Percentiles rank a stretch among this genome's conserved stretches.
phyloP scores from a whole-genome alignment of 768 basidiomycete genomes.

The Flagelloscypha sp. region DNA sequence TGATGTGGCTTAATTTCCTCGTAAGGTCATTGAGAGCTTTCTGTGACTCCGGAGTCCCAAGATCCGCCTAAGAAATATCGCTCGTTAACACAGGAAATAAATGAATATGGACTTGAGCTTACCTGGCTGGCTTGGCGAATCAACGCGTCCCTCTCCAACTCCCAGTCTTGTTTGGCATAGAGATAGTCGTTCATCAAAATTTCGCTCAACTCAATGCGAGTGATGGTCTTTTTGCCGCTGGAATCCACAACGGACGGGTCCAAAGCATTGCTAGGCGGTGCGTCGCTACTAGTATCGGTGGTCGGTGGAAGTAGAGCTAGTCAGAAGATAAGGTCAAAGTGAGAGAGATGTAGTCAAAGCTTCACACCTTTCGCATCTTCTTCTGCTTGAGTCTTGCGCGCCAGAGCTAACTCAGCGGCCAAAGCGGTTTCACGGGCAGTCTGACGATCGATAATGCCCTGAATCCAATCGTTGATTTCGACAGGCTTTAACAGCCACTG shows the following conservation, averaged over 20 bases:
- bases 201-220: constrained; percentile 19
- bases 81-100: too few species aligned
- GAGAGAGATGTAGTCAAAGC: too few species aligned
- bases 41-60: too few species aligned
- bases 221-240: too few species aligned
- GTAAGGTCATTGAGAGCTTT: constrained; percentile 15
- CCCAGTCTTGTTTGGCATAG: constrained; percentile 20
- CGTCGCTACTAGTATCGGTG: too few species aligned
- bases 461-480: constrained; percentile 13
- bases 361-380: too few species aligned
- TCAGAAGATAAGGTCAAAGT: too few species aligned
- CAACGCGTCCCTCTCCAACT: constrained; percentile 19
- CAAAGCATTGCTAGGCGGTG: constrained; percentile 1
- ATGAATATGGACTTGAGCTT: too few species aligned
- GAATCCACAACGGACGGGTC: too few species aligned
- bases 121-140: constrained; percentile 12
- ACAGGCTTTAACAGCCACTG: constrained; percentile 19
- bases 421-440: constrained; percentile 6
- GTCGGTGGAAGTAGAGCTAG: too few species aligned
- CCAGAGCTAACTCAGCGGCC: neutral
- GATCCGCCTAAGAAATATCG: too few species aligned
- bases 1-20: constrained; percentile 18
- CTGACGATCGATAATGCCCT: constrained; percentile 13
- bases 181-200: constrained; percentile 21
- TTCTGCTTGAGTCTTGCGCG: too few species aligned